Conservation (phyloP, 2,329 filamentous ascomycete genomes). For the Fusarium stilboides region DNA sequence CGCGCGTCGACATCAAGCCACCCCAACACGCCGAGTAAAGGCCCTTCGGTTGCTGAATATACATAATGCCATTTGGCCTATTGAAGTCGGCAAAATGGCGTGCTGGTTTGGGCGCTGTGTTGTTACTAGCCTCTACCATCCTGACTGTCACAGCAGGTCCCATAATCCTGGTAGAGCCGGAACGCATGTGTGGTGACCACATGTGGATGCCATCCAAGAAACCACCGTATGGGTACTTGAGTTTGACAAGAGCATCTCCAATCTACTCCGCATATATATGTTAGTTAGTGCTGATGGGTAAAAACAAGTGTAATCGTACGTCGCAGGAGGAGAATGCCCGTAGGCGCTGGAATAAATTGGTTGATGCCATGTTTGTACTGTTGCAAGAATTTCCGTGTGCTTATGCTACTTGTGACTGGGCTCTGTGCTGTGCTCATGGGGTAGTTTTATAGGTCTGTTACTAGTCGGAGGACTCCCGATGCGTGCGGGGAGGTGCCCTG, state of each 20-base stretch:
- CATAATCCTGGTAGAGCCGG: slow-evolving; percentile 27
- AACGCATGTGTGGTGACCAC: slow-evolving; percentile 42
- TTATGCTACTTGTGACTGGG: neutral
- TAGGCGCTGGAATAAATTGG: neutral
- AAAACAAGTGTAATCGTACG: neutral
- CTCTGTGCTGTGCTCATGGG: no score
- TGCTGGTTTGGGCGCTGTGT: slow-evolving; percentile 44
- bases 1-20: slow-evolving; percentile 51
- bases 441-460: neutral
- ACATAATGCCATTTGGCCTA: slow-evolving; percentile 46
- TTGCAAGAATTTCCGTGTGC: neutral
- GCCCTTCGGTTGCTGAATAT: slow-evolving; percentile 50
- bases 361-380: neutral
- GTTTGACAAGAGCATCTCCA: slow-evolving; percentile 50
- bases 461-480: neutral
- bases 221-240: slow-evolving; percentile 49
- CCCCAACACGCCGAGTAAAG: slow-evolving; percentile 51
- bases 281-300: neutral
- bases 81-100: slow-evolving; percentile 52
- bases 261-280: slow-evolving; percentile 13
- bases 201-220: slow-evolving; percentile 48
- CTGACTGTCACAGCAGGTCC: slow-evolving; percentile 52
- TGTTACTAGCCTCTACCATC: slow-evolving; percentile 50
- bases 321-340: neutral
- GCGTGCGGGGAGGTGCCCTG: neutral